phyloP scores from a whole-genome alignment of 108 stramenopile species.

The Pelagomonas calceolata region DNA sequence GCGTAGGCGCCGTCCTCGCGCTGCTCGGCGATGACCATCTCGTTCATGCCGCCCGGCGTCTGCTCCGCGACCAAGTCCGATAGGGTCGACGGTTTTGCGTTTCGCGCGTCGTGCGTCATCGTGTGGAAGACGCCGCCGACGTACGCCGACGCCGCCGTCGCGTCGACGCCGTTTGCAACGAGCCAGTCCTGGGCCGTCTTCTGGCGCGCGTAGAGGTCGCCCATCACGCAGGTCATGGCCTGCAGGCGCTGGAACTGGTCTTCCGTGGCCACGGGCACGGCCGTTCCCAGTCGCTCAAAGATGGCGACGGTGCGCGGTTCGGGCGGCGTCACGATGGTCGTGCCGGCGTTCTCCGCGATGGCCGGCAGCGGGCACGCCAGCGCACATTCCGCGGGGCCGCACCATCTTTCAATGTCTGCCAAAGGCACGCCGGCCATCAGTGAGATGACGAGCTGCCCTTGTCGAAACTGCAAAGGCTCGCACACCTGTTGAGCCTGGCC shows the following conservation, averaged over 20 bases:
- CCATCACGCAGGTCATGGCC: neutral
- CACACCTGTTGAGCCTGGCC: neutral
- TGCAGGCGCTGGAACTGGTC: neutral
- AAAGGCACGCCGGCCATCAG: neutral
- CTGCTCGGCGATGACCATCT: neutral
- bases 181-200: neutral
- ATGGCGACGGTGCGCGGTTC: neutral
- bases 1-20: neutral
- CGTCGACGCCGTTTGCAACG: neutral
- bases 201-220: neutral
- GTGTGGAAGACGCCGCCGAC: neutral
- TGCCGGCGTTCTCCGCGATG: neutral
- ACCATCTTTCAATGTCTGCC: neutral
- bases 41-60: neutral
- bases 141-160: neutral
- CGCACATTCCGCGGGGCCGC: too few relatives aligned
- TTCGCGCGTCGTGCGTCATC: neutral
- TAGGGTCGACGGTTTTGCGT: neutral
- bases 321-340: neutral
- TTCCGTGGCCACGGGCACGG: neutral
- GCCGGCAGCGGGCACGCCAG: neutral
- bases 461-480: neutral
- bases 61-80: neutral
- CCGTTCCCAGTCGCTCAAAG: neutral
- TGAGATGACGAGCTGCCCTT: neutral